These are phyloP conservation scores for Drechslerella dactyloides DNA, from an alignment of 2,329 filamentous ascomycete species.

Conservation along the genomic window DNA sequence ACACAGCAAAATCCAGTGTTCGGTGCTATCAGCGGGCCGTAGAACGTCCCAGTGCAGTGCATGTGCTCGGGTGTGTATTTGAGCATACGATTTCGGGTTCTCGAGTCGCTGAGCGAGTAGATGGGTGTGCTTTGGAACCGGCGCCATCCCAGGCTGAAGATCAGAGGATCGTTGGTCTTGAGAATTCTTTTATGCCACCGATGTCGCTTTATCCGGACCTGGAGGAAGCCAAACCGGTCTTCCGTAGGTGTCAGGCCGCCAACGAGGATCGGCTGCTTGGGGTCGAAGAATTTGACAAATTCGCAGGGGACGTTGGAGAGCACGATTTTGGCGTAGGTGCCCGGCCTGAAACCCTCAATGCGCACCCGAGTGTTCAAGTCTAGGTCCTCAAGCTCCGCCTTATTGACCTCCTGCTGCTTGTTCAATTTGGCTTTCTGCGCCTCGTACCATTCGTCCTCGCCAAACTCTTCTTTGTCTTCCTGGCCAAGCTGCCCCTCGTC, in stretches of 20 bases:
- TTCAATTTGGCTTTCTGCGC: slow-evolving; percentile 92
- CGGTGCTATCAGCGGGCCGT: slow-evolving; percentile 90
- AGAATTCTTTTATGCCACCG: slow-evolving; percentile 99
- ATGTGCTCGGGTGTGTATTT: slow-evolving; percentile 99
- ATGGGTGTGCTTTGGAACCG: slow-evolving; percentile 91
- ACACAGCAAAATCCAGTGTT: slow-evolving; percentile 96
- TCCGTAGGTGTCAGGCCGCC: slow-evolving; percentile 93
- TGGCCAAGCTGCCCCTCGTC: slow-evolving; percentile 67
- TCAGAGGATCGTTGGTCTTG: slow-evolving; percentile 96
- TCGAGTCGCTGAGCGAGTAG: slow-evolving; percentile 92
- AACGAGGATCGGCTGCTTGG: slow-evolving; percentile 81
- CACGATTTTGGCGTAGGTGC: slow-evolving; percentile 90
- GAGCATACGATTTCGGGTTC: slow-evolving; percentile 93
- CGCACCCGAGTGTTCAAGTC: slow-evolving; percentile 81
- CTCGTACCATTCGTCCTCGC: slow-evolving; percentile 99
- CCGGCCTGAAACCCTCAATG: slow-evolving; percentile 89
- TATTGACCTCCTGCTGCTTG: slow-evolving; percentile 96
- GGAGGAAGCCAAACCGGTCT: slow-evolving; percentile 92
- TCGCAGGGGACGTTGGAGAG: slow-evolving; percentile 88
- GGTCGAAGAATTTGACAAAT: slow-evolving; percentile 81
- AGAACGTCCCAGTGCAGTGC: slow-evolving; percentile 97
- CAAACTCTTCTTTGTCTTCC: slow-evolving; percentile 75
- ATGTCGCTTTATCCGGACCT: slow-evolving; percentile 95
- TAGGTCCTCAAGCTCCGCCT: slow-evolving; percentile 84
- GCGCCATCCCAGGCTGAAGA: slow-evolving; percentile 95